Base-by-base conservation (phyloP, 495 filamentous ascomycete genomes). In the Aspergillus saccharolyticus region DNA sequence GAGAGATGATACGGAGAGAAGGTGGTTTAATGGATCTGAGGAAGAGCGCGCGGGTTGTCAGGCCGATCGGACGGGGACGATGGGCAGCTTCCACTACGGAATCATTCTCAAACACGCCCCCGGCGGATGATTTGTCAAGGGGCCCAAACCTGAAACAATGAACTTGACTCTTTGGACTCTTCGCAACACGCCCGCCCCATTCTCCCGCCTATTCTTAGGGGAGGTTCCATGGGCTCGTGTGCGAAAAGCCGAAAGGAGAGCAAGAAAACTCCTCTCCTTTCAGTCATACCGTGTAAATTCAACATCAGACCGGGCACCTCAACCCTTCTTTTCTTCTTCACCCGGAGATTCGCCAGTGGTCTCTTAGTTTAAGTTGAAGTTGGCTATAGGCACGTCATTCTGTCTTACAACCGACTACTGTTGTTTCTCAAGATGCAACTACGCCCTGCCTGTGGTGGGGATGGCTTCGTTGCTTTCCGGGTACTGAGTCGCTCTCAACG, bases 31-130 rank as follows among this genome's bases (percentile, higher is more conserved):
- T 28, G 54, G 39, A 43, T 44, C 33, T 49, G 54, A 42, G 28
- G 4, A 4, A 9, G 25, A 28, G 9, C 4, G 25, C 25, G 25
- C 54, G 33, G 33, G 25, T 21, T 30, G 47, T 50, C 30, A 50
- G 47, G 47, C 55, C 47, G 55, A 57, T 57, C 55, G 46, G 47
- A 19, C 24, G 44, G 54, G 33, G 39, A 52, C 46, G 47, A 55
- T 55, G 54, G 54, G 44, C 53, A 47, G 25, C 53, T n/a, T 55
- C 53, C 53, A 47, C 44, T 33, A 46, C 46, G 54, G 54, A 46
- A 46, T 43, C 46, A 39, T 52, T 49, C 55, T 57, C 46, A 57
- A 57, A 57, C 55, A 57, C 55, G 55, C 47, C 55, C 47, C 55
- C 45, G 21, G 12, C 54, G 44, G 28, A 19, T 57, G 55, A 57